A percentile compares a stretch with the other conserved stretches of the same genome.
Conservation (phyloP, 1,284 basidiomycete species). For the Cryptococcus sp. region DNA sequence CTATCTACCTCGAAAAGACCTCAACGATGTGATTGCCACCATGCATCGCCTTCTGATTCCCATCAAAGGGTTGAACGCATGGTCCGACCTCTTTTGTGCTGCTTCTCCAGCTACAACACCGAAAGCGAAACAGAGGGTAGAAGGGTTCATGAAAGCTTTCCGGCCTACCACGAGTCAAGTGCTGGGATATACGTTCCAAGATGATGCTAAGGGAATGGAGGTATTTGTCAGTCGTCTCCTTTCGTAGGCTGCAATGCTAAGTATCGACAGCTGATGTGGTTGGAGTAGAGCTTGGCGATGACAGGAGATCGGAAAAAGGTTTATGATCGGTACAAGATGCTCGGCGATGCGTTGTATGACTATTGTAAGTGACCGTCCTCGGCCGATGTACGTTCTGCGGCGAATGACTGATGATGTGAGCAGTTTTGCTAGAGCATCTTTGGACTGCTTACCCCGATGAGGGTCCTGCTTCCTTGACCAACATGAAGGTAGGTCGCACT, state of each 20-base stretch:
- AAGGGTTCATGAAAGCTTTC: conserved; percentile 16
- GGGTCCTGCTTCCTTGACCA: conserved; percentile 27
- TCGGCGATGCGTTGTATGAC: conserved; percentile 36
- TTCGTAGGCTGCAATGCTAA: too few relatives aligned
- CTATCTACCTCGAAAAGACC: conserved; percentile 24
- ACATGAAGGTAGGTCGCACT: conserved; percentile 23
- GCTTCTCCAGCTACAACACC: conserved; percentile 3
- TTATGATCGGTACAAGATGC: conserved; percentile 28
- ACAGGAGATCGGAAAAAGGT: conserved; percentile 7
- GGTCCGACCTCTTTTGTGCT: conserved; percentile 19
- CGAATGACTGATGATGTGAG: too few relatives aligned
- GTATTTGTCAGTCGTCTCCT: conserved; percentile 23
- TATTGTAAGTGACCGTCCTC: conserved; percentile 22
- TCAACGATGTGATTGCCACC: conserved; percentile 34
- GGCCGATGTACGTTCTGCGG: not conserved
- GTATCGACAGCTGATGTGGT: too few relatives aligned
- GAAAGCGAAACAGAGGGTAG: not conserved
- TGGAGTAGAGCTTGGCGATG: conserved; percentile 6
- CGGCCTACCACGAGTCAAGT: conserved; percentile 15
- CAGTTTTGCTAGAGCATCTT: conserved; percentile 29
- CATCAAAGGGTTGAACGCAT: conserved; percentile 16
- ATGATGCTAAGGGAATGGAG: conserved; percentile 13
- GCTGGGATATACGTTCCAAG: conserved; percentile 35
- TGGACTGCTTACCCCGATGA: conserved; percentile 23
- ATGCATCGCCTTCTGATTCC: conserved; percentile 28